Conservation (phyloP, 441 rosid species). For the Eruca vesicaria region DNA sequence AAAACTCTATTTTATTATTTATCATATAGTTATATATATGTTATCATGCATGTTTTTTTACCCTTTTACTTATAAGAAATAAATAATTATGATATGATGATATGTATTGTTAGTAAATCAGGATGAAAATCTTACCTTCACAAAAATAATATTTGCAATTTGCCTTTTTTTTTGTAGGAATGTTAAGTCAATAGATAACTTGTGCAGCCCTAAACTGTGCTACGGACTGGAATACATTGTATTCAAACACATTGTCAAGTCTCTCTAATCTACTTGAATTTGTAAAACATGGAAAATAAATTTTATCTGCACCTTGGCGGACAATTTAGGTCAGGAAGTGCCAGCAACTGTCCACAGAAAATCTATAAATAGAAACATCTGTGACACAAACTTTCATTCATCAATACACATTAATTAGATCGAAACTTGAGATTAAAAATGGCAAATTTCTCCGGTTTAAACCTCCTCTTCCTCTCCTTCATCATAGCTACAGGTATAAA, state of each 20-base stretch:
- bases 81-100: background rate
- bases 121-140: background rate
- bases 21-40: background rate
- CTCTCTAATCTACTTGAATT: background rate
- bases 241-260: background rate
- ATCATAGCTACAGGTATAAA: conserved; percentile 21
- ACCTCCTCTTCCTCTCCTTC: conserved; percentile 22
- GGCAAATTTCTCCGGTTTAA: conserved; percentile 8
- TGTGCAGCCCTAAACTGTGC: background rate
- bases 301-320: background rate
- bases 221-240: background rate
- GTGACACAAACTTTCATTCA: background rate
- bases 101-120: background rate
- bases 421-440: conserved; percentile 2
- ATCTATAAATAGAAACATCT: background rate
- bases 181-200: background rate
- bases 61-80: too few species aligned
- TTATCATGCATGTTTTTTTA: background rate
- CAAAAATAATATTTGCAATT: background rate
- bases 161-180: background rate
- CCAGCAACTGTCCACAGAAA: background rate
- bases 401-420: background rate
- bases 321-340: background rate
- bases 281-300: background rate
- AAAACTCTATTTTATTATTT: background rate